Base-by-base conservation (phyloP, 495 filamentous ascomycete genomes). In the Rhypophila decipiens region DNA sequence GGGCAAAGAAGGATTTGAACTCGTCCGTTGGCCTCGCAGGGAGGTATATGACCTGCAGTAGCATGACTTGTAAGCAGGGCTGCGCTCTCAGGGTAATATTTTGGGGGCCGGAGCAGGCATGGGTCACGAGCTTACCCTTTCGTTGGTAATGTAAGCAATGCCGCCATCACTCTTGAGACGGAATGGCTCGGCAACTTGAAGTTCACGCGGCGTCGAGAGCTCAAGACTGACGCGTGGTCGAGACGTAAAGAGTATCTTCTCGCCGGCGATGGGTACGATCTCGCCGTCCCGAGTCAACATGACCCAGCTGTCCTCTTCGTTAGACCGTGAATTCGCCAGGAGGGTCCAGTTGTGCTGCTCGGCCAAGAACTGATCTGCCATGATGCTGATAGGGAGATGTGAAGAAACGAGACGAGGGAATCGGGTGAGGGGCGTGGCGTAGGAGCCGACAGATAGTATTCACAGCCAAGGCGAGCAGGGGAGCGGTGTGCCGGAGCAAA, bases 1-100 rank as follows among this genome's bases (percentile, higher is more conserved):
- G 93, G 0, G 84, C 79, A 20, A 89, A 88, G 69, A 98, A 96
- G 44, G 90, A 96, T 57, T 87, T 83, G 56, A 97, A 77, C 22
- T 77, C 69, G 8, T 79, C 68, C 11, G 81, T 86, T 23, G 76
- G 74, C 21, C 77, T 75, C 35, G 81, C 69, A 11, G 93, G 91
- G 23, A 97, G 85, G 59, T 94, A 98, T 52, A 97, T 82, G 42
- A 97, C 75, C 90, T 96, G 52, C 10, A 9, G 24, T 21, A 20
- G 19, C 29, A 15, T 15, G 31, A 2, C 22, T 36, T 27, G 54
- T 59, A 20, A 61, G 65, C 42, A 49, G 34, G 13, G 19, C 42
- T 17, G 18, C 18, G 29, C 39, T 10, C 37, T 24, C 13, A 19
- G 8, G 39, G 19, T 31, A 15, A 24, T 19, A 39, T 15, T 39